Conservation (phyloP, 139 green algal species). For the Coelastrella sp. region DNA sequence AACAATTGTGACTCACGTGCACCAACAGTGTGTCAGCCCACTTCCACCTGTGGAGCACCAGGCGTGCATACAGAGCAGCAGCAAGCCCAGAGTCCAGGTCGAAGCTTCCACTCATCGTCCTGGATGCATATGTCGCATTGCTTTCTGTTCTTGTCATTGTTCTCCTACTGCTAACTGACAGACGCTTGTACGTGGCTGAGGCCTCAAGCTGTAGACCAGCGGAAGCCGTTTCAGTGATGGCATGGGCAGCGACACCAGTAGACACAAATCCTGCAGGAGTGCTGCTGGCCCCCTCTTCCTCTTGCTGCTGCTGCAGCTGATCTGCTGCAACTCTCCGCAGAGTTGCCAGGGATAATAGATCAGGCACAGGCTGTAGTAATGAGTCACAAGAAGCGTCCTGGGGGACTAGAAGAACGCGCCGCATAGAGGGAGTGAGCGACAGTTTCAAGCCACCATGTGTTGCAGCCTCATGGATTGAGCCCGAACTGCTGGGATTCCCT, state of each 20-base stretch:
- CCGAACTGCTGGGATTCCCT: too few relatives aligned
- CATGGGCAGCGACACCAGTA: background rate
- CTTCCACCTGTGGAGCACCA: conserved; percentile 30
- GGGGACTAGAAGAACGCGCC: background rate
- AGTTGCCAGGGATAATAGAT: background rate
- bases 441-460: background rate
- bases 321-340: background rate
- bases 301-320: background rate
- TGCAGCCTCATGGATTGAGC: background rate
- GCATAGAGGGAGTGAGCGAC: background rate
- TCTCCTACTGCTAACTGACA: background rate
- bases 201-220: background rate
- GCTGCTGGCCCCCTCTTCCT: background rate
- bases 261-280: background rate
- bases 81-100: conserved; percentile 14
- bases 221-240: background rate
- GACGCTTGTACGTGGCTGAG: background rate
- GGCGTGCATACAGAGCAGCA: conserved; percentile 25
- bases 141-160: background rate
- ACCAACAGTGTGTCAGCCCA: conserved; percentile 19
- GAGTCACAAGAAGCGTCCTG: background rate
- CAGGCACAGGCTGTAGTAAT: background rate
- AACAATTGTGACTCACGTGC: background rate
- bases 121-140: background rate
- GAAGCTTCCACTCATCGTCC: background rate